Conservation (phyloP, 208 protist species). For the Leishmania arabica region DNA sequence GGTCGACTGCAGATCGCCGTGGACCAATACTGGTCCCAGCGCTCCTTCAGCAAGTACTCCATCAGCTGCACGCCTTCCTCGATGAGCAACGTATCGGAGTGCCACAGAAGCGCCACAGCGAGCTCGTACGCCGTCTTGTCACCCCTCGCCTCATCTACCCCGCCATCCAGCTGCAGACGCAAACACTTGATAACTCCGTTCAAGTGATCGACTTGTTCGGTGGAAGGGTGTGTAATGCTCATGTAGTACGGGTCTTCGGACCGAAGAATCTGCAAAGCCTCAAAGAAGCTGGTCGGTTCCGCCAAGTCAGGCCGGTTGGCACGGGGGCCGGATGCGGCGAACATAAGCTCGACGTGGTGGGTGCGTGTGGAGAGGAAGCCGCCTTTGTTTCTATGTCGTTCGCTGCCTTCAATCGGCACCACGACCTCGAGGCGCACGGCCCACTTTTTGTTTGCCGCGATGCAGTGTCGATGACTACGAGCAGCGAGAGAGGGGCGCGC, state of each 20-base stretch:
- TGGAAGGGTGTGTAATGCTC: slow-evolving; percentile 46
- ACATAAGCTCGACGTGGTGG: not conserved
- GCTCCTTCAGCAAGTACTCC: slow-evolving; percentile 57
- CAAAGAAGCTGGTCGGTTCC: slow-evolving; percentile 14
- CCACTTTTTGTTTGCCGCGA: no score
- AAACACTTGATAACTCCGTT: slow-evolving; percentile 46
- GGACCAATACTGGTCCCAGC: slow-evolving; percentile 53
- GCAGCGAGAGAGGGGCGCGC: not conserved
- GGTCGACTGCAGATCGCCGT: slow-evolving; percentile 12
- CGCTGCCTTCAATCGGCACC: not conserved
- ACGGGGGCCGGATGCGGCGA: not conserved
- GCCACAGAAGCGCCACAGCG: slow-evolving; percentile 64
- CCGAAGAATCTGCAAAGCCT: slow-evolving; percentile 23
- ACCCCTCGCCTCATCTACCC: slow-evolving; percentile 27
- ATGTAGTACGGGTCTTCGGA: slow-evolving; percentile 38
- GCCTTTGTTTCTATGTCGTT: not conserved
- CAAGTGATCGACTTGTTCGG: slow-evolving; percentile 55
- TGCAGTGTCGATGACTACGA: not conserved
- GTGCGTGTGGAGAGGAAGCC: not conserved
- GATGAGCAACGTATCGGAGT: slow-evolving; percentile 50
- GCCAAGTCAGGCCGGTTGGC: not conserved
- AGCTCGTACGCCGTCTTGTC: slow-evolving; percentile 57
- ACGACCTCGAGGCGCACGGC: not conserved
- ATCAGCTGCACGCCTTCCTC: slow-evolving; percentile 73
- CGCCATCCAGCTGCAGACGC: slow-evolving; percentile 32